Conservation (phyloP, 2,329 filamentous ascomycete genomes). For the Aspergillus sp. region DNA sequence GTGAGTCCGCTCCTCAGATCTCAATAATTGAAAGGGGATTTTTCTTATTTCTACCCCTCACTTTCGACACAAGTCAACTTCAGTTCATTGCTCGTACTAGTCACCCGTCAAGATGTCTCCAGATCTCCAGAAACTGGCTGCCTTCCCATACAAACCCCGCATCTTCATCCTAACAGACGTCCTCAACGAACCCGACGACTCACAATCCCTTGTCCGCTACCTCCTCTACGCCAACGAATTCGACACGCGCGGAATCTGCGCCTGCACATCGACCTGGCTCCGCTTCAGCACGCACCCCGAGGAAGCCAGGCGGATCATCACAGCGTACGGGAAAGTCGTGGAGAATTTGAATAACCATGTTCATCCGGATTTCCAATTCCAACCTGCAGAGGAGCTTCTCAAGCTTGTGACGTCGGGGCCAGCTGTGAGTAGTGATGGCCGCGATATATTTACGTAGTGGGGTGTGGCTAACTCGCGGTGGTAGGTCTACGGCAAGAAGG, state of each 20-base stretch:
- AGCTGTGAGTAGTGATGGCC: too few relatives aligned
- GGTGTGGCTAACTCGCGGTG: background rate
- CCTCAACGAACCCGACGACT: constrained; percentile 53
- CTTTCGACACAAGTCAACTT: too few relatives aligned
- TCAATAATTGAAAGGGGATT: too few relatives aligned
- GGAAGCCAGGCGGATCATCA: background rate
- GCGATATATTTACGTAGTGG: too few relatives aligned
- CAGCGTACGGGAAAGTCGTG: background rate
- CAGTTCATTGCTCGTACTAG: too few relatives aligned
- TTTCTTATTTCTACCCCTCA: too few relatives aligned
- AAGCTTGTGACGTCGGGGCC: too few relatives aligned
- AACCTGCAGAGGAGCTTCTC: background rate
- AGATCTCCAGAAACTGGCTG: too few relatives aligned
- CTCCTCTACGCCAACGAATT: constrained; percentile 15
- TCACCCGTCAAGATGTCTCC: too few relatives aligned
- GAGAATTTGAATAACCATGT: constrained; percentile 5
- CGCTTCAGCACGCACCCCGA: constrained; percentile 6
- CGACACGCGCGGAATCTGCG: constrained; percentile 6
- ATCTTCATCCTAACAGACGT: constrained; percentile 48
- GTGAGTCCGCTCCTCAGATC: too few relatives aligned
- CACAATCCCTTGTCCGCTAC: constrained; percentile 29
- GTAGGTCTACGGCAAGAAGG: too few relatives aligned
- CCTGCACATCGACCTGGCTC: constrained; percentile 9
- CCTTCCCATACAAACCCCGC: too few relatives aligned
- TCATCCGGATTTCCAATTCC: background rate